phyloP scores from a whole-genome alignment of 768 basidiomycete species.

The Cyclocybe aegerita region DNA sequence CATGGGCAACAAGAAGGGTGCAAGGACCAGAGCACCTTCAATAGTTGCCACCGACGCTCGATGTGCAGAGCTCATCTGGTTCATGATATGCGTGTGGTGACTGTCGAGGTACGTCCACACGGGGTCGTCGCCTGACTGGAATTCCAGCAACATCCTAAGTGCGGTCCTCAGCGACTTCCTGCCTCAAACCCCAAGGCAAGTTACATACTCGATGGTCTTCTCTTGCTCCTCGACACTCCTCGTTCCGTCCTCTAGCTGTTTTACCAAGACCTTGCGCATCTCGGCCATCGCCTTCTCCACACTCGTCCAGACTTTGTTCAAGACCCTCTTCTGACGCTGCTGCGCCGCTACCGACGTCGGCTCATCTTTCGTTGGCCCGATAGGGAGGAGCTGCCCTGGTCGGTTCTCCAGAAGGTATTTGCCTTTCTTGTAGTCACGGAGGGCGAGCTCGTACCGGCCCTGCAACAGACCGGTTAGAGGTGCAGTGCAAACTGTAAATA shows the following conservation, averaged over 20 bases:
- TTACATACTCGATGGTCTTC: constrained; percentile 83
- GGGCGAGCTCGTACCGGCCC: constrained; percentile 91
- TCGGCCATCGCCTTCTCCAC: constrained; percentile 94
- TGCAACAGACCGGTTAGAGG: constrained; percentile 26
- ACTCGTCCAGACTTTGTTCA: constrained; percentile 93
- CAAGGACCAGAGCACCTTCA: constrained; percentile 37
- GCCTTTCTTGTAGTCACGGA: constrained; percentile 97
- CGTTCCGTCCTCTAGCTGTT: constrained; percentile 73
- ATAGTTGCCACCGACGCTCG: constrained; percentile 48
- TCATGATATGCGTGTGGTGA: constrained; percentile 82
- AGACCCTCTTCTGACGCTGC: constrained; percentile 87
- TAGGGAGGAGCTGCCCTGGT: constrained; percentile 78
- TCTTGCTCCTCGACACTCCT: constrained; percentile 90
- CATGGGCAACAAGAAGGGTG: neutral
- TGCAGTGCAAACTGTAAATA: neutral
- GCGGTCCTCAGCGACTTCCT: neutral
- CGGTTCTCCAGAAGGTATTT: constrained; percentile 88
- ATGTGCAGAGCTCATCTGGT: constrained; percentile 66
- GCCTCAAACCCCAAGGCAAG: neutral
- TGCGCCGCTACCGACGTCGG: constrained; percentile 44
- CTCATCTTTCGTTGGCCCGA: constrained; percentile 57
- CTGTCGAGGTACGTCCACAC: constrained; percentile 95
- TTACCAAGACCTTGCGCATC: constrained; percentile 73
- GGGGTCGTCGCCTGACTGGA: constrained; percentile 83
- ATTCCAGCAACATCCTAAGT: constrained; percentile 79